Percentiles rank a stretch among this genome's conserved stretches.
phyloP scores from a whole-genome alignment of 176 grass and related monocot genomes.

The Lolium perenne region DNA sequence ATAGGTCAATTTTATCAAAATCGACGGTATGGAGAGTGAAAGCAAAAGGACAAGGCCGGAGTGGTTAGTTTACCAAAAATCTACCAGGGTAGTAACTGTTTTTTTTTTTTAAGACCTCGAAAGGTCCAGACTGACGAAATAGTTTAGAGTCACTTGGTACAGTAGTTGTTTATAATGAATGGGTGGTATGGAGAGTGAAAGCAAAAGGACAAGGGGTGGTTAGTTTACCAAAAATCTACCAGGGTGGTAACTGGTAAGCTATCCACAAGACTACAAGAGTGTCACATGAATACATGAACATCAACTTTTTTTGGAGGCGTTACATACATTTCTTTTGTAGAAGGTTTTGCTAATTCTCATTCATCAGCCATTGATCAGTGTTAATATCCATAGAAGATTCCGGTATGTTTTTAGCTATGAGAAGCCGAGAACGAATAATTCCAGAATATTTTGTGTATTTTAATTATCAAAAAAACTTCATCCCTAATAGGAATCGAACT shows the following conservation, averaged over 20 bases:
- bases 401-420: neutral
- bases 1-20: too few relatives aligned
- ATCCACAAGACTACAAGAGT: neutral
- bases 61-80: constrained; percentile 29
- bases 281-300: neutral
- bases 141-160: constrained; percentile 34
- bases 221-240: constrained; percentile 16
- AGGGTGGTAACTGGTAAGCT: neutral
- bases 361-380: neutral
- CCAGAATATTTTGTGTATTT: neutral
- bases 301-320: neutral
- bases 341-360: neutral
- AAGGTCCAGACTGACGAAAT: too few relatives aligned
- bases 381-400: neutral
- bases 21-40: constrained; percentile 32
- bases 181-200: constrained; percentile 25
- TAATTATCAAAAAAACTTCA: too few relatives aligned
- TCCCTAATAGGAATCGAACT: too few relatives aligned
- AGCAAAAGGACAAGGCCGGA: constrained; percentile 12
- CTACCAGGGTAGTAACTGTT: neutral
- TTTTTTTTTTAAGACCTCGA: too few relatives aligned
- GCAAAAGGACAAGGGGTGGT: constrained; percentile 1
- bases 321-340: neutral
- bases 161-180: constrained; percentile 41
- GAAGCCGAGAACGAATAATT: neutral